phyloP scores from a whole-genome alignment of 1,139 yeast genomes.

The Pichia sp. region DNA sequence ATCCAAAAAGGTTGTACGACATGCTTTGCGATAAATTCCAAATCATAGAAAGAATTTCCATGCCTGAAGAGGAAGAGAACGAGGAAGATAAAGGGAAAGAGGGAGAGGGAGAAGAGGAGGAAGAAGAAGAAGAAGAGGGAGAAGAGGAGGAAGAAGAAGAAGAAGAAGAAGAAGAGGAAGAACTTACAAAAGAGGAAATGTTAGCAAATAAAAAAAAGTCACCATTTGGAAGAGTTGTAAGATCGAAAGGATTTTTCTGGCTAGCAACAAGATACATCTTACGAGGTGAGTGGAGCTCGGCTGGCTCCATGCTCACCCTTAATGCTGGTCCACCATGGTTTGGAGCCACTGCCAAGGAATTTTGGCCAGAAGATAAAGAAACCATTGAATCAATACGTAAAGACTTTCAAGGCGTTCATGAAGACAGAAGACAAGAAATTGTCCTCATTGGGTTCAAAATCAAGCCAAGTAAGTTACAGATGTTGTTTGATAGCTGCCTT shows the following conservation, averaged over 20 bases:
- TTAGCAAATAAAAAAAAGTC: conserved; percentile 36
- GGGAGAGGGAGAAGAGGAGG: conserved; percentile 21
- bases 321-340: conserved; percentile 47
- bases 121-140: conserved; percentile 21
- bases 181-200: conserved; percentile 12
- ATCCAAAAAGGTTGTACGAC: conserved; percentile 41
- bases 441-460: conserved; percentile 43
- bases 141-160: conserved; percentile 27
- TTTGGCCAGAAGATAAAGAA: conserved; percentile 30
- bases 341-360: conserved; percentile 37
- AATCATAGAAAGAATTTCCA: conserved; percentile 20
- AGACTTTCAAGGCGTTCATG: conserved; percentile 39
- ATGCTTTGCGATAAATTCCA: conserved; percentile 37
- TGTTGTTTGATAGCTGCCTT: conserved; percentile 37
- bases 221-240: conserved; percentile 37
- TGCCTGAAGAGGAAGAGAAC: conserved; percentile 6
- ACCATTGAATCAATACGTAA: conserved; percentile 34
- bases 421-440: conserved; percentile 44
- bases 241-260: conserved; percentile 47
- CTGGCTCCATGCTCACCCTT: conserved; percentile 43
- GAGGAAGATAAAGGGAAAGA: conserved; percentile 20
- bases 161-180: conserved; percentile 8
- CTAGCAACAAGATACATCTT: conserved; percentile 41
- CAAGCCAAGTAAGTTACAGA: conserved; percentile 30
- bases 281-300: conserved; percentile 47